Base-by-base conservation (phyloP, 202 grass and related monocot species). In the Schoenoplectus tabernaemontani region DNA sequence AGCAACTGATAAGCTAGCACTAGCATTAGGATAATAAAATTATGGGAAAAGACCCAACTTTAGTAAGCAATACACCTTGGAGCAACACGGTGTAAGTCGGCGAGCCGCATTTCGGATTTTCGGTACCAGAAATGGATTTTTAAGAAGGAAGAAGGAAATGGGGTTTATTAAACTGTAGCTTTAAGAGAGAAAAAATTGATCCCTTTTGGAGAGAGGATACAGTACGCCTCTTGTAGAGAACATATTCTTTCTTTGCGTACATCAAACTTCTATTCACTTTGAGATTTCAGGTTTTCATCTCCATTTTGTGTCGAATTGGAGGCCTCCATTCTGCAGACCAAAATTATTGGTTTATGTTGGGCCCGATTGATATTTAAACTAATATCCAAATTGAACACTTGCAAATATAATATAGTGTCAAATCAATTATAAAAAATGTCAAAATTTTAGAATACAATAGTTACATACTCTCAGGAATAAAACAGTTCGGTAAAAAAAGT, bases 21-120 rank as follows among this genome's bases (percentile, higher is more conserved):
- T 50, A 72, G 8, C 26, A 78, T 78, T 60, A 78, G 51, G 19
- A 12, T 1, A 57, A 77, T 74, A 28, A 32, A 28, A 59, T 24
- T 48, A 72, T 43, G n/a, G 4, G 5, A 17, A 72, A 53, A n/a
- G 26, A 34, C 7, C 69, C 26, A 74, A 33, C 26, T 74, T 74
- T 53, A 74, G 26, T 74, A 53, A 34, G 34, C 54, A 41, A 39
- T 6, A 78, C 32, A 78, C 12, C 32, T 78, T 36, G 7, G n/a
- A 58, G 60, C 58, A 46, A 79, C 23, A 79, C 41, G 38, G 36
- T 79, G 10, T 38, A 63, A 63, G 77, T 62, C 36, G 77, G 36
- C 36, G 13, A 61, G 77, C 77, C 77, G 77, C 34, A 80, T 60
- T 46, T 51, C n/a, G n/a, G n/a, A n/a, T n/a, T n/a, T n/a, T n/a